Conservation (phyloP, 2,329 filamentous ascomycete genomes). For the Colletotrichum karsti region DNA sequence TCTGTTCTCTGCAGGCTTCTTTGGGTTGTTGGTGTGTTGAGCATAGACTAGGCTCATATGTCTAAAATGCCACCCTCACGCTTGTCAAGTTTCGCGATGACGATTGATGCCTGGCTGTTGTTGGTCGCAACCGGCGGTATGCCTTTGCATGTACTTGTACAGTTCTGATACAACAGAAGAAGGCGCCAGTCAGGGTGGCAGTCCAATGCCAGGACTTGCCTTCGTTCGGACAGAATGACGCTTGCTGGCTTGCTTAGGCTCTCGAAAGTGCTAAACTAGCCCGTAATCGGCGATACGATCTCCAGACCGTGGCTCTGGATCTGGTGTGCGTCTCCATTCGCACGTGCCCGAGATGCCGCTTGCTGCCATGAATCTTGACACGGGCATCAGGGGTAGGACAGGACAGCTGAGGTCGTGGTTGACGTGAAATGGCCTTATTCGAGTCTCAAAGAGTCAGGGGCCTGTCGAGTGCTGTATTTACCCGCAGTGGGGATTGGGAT, state of each 20-base stretch:
- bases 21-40: not conserved
- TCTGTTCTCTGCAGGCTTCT: not conserved
- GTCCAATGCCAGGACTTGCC: not conserved
- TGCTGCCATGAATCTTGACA: not conserved
- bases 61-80: not conserved
- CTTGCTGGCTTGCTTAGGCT: not conserved
- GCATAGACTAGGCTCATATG: not conserved
- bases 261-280: not conserved
- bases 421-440: slow-evolving; percentile 2
- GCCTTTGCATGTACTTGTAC: not conserved
- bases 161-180: not conserved
- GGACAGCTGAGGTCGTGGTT: not conserved
- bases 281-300: not conserved
- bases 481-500: not conserved
- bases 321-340: not conserved
- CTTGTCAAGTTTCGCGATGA: slow-evolving; percentile 6
- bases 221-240: not conserved
- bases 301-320: not conserved
- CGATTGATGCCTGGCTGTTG: not conserved
- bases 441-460: slow-evolving; percentile 2
- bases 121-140: not conserved
- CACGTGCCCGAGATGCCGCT: not conserved
- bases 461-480: not conserved
- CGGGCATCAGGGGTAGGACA: not conserved
- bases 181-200: not conserved